These are phyloP conservation scores for Lichenothelia convexa DNA, from an alignment of 495 filamentous ascomycete genomes.

Conservation along the genomic window DNA sequence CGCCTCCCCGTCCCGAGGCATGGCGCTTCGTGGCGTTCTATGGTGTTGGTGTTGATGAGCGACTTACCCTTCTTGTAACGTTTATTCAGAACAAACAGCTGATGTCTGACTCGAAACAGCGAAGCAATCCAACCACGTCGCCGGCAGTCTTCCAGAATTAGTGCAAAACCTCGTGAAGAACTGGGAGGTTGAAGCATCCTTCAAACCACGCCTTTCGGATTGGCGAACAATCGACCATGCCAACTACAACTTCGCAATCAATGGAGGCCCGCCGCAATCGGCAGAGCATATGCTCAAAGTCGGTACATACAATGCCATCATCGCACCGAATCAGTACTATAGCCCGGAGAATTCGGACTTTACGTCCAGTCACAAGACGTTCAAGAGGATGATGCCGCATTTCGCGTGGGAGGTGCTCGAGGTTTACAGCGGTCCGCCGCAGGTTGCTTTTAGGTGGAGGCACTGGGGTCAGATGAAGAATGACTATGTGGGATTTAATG, in stretches of 20 bases:
- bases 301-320: slow-evolving; percentile 51
- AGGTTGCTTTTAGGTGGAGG: slow-evolving; percentile 41
- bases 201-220: slow-evolving; percentile 39
- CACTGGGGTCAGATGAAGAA: slow-evolving; percentile 48
- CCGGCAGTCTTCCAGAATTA: slow-evolving; percentile 35
- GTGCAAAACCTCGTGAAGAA: slow-evolving; percentile 56
- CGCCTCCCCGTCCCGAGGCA: too few relatives aligned
- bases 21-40: too few relatives aligned
- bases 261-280: slow-evolving; percentile 33
- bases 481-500: slow-evolving; percentile 42
- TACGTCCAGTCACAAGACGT: slow-evolving; percentile 41
- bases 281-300: slow-evolving; percentile 47
- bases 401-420: slow-evolving; percentile 54
- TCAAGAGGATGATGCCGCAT: slow-evolving; percentile 51
- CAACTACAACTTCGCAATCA: slow-evolving; percentile 42
- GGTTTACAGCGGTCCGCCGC: slow-evolving; percentile 42
- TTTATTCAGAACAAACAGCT: too few relatives aligned
- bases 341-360: slow-evolving; percentile 38
- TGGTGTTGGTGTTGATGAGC: too few relatives aligned
- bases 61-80: too few relatives aligned
- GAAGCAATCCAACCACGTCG: slow-evolving; percentile 33
- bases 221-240: slow-evolving; percentile 42
- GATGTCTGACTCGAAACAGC: too few relatives aligned
- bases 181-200: slow-evolving; percentile 53
- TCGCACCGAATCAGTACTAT: slow-evolving; percentile 41